phyloP scores from a whole-genome alignment of 2,329 filamentous ascomycete species.

The Hypoxylon sp. region DNA sequence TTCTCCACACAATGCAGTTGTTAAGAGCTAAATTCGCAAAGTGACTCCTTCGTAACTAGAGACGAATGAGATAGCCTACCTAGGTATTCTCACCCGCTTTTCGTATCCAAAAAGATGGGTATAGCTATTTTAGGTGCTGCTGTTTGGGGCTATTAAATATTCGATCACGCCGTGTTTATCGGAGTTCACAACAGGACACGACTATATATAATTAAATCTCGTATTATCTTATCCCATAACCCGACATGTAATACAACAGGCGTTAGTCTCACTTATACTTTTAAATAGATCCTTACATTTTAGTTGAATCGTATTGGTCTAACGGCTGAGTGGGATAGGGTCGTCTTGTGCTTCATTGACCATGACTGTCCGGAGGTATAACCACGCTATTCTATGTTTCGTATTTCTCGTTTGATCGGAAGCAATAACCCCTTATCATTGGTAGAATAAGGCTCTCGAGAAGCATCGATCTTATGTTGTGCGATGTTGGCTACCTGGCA shows the following conservation, averaged over 20 bases:
- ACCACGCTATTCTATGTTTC: not conserved
- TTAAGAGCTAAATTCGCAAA: not conserved
- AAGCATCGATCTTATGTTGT: not conserved
- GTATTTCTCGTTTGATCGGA: not conserved
- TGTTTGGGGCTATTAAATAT: not conserved
- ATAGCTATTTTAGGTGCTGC: not conserved
- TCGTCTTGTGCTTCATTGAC: not conserved
- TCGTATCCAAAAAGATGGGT: not conserved
- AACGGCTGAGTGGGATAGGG: not conserved
- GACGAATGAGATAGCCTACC: not conserved
- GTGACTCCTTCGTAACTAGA: not conserved
- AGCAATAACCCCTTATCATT: not conserved
- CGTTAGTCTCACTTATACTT: not conserved
- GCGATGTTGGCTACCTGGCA: not conserved
- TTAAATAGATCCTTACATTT: not conserved
- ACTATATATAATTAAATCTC: not conserved
- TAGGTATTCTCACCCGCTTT: not conserved
- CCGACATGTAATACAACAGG: not conserved
- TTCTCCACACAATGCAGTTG: not conserved
- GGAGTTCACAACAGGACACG: not conserved
- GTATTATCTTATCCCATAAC: not conserved
- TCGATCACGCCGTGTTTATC: not conserved
- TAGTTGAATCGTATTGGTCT: not conserved
- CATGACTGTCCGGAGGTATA: not conserved
- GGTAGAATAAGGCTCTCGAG: not conserved